Conservation (phyloP, 1,284 basidiomycete genomes). For the Ustilago lituana region DNA sequence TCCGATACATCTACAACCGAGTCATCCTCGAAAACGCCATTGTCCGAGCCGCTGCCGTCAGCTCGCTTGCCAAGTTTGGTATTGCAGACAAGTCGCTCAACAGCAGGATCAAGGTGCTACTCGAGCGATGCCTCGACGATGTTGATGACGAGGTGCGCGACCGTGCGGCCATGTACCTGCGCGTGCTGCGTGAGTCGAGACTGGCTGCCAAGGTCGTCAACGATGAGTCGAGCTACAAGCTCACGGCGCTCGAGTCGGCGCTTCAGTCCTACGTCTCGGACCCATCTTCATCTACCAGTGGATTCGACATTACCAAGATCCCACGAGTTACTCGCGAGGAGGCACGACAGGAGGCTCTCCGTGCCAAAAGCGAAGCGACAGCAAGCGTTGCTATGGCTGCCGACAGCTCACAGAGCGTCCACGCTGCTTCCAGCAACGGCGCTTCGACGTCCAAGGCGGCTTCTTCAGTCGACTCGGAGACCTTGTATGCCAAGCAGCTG, state of each 20-base stretch:
- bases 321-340: slow-evolving; percentile 60
- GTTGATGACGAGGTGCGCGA: slow-evolving; percentile 99
- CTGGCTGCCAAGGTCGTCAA: slow-evolving; percentile 88
- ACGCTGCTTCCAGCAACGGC: slow-evolving; percentile 41
- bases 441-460: slow-evolving; percentile 43
- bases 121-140: slow-evolving; percentile 88
- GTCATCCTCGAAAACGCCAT: slow-evolving; percentile 98
- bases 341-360: slow-evolving; percentile 56
- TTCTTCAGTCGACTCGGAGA: slow-evolving; percentile 24
- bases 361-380: slow-evolving; percentile 61
- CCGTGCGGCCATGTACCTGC: slow-evolving; percentile 89
- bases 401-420: slow-evolving; percentile 51
- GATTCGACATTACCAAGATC: slow-evolving; percentile 59
- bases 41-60: slow-evolving; percentile 94
- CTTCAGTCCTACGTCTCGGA: slow-evolving; percentile 58
- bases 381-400: slow-evolving; percentile 63
- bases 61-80: slow-evolving; percentile 95
- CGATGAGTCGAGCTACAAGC: slow-evolving; percentile 75
- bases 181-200: slow-evolving; percentile 77
- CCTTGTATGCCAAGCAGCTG: slow-evolving; percentile 85
- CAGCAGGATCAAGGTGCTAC: slow-evolving; percentile 80
- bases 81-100: slow-evolving; percentile 81
- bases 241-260: slow-evolving; percentile 59
- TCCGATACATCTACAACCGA: slow-evolving; percentile 99
- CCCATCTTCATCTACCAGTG: slow-evolving; percentile 44